phyloP scores from a whole-genome alignment of 1,284 basidiomycete genomes.

The Cystobasidium pallidum region DNA sequence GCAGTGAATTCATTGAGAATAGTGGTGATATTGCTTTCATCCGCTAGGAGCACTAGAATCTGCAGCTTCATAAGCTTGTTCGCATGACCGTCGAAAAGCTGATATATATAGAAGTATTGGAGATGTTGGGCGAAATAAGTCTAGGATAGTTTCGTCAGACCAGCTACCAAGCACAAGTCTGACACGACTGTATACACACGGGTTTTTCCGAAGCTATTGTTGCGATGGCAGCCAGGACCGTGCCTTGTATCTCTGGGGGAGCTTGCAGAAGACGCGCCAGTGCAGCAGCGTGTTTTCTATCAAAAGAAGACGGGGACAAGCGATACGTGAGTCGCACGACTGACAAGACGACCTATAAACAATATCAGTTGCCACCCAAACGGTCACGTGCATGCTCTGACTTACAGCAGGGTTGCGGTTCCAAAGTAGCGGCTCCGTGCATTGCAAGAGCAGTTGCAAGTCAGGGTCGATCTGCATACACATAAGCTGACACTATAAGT shows the following conservation, averaged over 20 bases:
- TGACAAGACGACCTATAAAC: slow-evolving; percentile 76
- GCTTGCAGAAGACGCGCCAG: slow-evolving; percentile 69
- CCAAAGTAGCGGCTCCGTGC: slow-evolving; percentile 74
- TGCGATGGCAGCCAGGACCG: slow-evolving; percentile 71
- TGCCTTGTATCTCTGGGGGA: slow-evolving; percentile 70
- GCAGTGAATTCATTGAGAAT: slow-evolving; percentile 76
- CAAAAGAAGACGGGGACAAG: slow-evolving; percentile 65
- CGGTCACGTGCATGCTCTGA: too few species aligned
- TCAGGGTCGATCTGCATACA: slow-evolving; percentile 64
- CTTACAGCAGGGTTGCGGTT: slow-evolving; percentile 82
- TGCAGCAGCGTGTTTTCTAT: slow-evolving; percentile 66
- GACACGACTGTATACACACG: neutral
- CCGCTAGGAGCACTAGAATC: slow-evolving; percentile 68
- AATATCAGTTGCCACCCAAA: too few species aligned
- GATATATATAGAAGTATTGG: slow-evolving; percentile 70
- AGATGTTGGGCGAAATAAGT: slow-evolving; percentile 55
- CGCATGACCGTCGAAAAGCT: slow-evolving; percentile 66
- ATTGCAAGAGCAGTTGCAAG: slow-evolving; percentile 73
- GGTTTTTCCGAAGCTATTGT: slow-evolving; percentile 60
- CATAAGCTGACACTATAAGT: neutral
- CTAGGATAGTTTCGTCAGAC: neutral
- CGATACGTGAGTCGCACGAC: slow-evolving; percentile 74
- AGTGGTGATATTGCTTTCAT: slow-evolving; percentile 67
- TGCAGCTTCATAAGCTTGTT: slow-evolving; percentile 71
- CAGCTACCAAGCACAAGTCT: slow-evolving; percentile 53